phyloP scores from a whole-genome alignment of 2,329 filamentous ascomycete genomes.

The Clonostachys solani region DNA sequence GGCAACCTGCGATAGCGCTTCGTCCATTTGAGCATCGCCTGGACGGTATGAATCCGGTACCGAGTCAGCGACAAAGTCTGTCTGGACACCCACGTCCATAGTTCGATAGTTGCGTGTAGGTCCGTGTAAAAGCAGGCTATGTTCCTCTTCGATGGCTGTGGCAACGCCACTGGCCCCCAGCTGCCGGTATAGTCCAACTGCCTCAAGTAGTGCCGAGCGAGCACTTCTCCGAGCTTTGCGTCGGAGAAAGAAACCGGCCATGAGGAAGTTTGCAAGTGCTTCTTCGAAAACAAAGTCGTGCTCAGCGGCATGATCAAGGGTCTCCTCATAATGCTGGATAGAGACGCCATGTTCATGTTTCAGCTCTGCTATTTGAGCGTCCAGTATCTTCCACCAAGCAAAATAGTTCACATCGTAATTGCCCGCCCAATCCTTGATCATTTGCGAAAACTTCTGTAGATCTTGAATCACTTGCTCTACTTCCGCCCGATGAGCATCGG shows the following conservation, averaged over 20 bases:
- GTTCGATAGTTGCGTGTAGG: constrained; percentile 54
- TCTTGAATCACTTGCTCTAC: constrained; percentile 44
- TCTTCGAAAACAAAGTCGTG: constrained; percentile 67
- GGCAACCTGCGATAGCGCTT: constrained; percentile 32
- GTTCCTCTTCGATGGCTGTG: constrained; percentile 62
- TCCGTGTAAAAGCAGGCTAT: constrained; percentile 62
- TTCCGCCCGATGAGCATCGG: constrained; percentile 36
- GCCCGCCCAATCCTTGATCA: constrained; percentile 59
- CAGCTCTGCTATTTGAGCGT: constrained; percentile 66
- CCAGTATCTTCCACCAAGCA: constrained; percentile 63
- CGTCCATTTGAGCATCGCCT: constrained; percentile 34
- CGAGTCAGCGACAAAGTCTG: constrained; percentile 60
- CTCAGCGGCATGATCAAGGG: constrained; percentile 67
- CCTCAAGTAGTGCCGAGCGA: constrained; percentile 63
- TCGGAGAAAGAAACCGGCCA: constrained; percentile 67
- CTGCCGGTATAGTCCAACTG: constrained; percentile 63
- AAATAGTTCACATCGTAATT: constrained; percentile 69
- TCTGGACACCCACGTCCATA: constrained; percentile 64
- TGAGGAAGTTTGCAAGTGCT: constrained; percentile 68
- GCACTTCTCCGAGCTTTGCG: constrained; percentile 63
- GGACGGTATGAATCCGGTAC: constrained; percentile 17
- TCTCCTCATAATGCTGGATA: constrained; percentile 63
- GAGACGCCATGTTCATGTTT: constrained; percentile 50
- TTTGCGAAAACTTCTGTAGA: constrained; percentile 50
- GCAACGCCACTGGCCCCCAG: constrained; percentile 68